Evolutionary conservation across 805 yeast genomes (phyloP), one percentile per base, ranked within the genome.

Genomic region (Kodamaea kakaduensis): DNA sequence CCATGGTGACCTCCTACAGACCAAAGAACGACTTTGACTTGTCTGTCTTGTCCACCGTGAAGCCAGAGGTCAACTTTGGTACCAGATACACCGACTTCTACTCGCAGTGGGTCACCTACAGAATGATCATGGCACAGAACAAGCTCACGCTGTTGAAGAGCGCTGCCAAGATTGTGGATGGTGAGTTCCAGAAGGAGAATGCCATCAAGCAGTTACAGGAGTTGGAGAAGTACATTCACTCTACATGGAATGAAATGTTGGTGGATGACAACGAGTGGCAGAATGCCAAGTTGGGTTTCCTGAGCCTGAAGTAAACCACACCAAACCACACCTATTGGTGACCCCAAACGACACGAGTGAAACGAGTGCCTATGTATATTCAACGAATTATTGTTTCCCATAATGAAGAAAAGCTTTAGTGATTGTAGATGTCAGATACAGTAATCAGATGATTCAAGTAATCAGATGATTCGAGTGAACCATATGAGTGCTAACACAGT

Each of bases 1-100:
- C 70, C 16, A 59, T 61, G 67, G 70, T 64, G n/a, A 63, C 69
- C 3, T 57, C 64, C 8, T 63, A 59, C 42, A 46, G 65, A 22
- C 61, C 69, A 12, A 59, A 56, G 33, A 49, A 59, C 33, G 43
- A 41, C 15, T 42, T 44, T 28, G 70, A 64, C 29, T 50, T 46
- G 6, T 61, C 67, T 2, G 60, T 54, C 4, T 54, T 64, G 42
- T 36, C 45, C 10, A 63, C 70, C 0, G 66, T 60, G 24, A 64
- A 64, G 38, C 70, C 69, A 2, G 70, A 63, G 30, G 36, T 61
- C 36, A 60, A 59, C 40, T 54, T 40, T 31, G 68, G 68, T 5
- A 52, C 67, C 4, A 45, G 58, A 10, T 63, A 50, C 47, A 41
- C 58, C 38, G 56, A 54, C 22, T 64, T 63, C 41, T 64, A 64